Evolutionary conservation across 371 early-diverging fungal species (phyloP).

Genomic region (Mucor ambiguus): DNA sequence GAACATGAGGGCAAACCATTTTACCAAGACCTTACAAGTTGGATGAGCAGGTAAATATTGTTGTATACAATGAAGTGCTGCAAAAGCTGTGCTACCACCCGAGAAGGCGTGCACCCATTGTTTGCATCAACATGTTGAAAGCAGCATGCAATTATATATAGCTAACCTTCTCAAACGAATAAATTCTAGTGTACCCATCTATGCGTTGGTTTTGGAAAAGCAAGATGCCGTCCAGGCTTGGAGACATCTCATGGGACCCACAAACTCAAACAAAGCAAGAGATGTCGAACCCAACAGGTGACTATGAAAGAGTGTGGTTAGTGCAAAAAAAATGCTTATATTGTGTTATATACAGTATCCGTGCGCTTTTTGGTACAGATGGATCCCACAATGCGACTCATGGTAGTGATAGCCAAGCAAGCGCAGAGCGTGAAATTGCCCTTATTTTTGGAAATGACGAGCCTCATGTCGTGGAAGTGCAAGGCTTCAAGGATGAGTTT

Average conservation of each 20-base stretch:
- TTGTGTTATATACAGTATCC: conserved; percentile 39
- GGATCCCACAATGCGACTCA: conserved; percentile 73
- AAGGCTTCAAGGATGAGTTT: neutral
- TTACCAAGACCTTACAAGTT: conserved; percentile 64
- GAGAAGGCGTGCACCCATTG: neutral
- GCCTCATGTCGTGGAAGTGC: neutral
- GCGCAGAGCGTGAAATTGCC: conserved; percentile 71
- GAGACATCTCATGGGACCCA: conserved; percentile 78
- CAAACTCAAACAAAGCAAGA: conserved; percentile 70
- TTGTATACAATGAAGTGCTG: conserved; percentile 11
- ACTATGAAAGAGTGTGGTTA: neutral
- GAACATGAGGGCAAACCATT: conserved; percentile 75
- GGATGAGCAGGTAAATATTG: conserved; percentile 70
- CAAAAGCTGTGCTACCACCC: conserved; percentile 5
- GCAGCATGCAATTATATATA: neutral
- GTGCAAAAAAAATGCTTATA: neutral
- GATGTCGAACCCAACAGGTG: conserved; percentile 58
- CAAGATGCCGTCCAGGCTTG: conserved; percentile 67
- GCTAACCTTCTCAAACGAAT: neutral
- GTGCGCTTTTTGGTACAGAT: conserved; percentile 69
- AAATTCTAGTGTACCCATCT: conserved; percentile 62
- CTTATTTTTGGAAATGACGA: conserved; percentile 9
- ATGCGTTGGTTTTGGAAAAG: conserved; percentile 67
- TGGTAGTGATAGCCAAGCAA: conserved; percentile 68
- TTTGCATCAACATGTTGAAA: conserved; percentile 1